Conservation (phyloP, 2,329 filamentous ascomycete genomes). For the Bimuria novae-zelandiae region DNA sequence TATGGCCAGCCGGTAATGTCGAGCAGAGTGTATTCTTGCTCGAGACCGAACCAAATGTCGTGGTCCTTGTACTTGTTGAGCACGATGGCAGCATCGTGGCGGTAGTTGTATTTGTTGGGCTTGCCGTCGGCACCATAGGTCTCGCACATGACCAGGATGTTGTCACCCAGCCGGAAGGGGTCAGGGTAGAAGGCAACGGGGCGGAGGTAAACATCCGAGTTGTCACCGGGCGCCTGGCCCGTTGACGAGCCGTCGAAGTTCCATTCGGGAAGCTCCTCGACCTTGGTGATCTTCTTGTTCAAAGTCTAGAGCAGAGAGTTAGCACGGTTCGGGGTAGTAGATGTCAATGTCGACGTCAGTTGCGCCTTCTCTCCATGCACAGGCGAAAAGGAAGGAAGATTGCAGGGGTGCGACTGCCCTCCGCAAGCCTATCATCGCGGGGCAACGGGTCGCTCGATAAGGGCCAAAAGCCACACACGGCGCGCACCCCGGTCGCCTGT, state of each 20-base stretch:
- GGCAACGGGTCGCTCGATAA: conserved; percentile 40
- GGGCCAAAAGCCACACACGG: conserved; percentile 18
- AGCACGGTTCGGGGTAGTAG: background rate
- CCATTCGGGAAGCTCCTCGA: conserved; percentile 75
- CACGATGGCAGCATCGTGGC: conserved; percentile 71
- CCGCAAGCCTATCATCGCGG: conserved; percentile 39
- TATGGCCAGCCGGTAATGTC: conserved; percentile 86
- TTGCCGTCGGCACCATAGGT: conserved; percentile 88
- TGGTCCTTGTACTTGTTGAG: conserved; percentile 85
- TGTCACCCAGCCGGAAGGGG: conserved; percentile 85
- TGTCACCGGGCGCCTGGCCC: conserved; percentile 87
- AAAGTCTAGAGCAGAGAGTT: conserved; percentile 61
- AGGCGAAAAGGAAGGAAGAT: background rate
- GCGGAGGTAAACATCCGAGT: conserved; percentile 97
- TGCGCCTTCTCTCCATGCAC: conserved; percentile 1
- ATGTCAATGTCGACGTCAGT: background rate
- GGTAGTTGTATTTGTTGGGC: conserved; percentile 2
- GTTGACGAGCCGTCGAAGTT: conserved; percentile 91
- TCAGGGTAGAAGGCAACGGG: conserved; percentile 88
- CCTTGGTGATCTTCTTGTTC: conserved; percentile 58
- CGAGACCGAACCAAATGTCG: conserved; percentile 95
- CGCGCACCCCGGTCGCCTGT: conserved; percentile 13
- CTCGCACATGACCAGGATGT: conserved; percentile 92
- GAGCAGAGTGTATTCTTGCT: conserved; percentile 96
- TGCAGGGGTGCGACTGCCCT: conserved; percentile 8